Evolutionary conservation across 2,329 filamentous ascomycete genomes (phyloP).

Genomic region (Aspergillus sp.): DNA sequence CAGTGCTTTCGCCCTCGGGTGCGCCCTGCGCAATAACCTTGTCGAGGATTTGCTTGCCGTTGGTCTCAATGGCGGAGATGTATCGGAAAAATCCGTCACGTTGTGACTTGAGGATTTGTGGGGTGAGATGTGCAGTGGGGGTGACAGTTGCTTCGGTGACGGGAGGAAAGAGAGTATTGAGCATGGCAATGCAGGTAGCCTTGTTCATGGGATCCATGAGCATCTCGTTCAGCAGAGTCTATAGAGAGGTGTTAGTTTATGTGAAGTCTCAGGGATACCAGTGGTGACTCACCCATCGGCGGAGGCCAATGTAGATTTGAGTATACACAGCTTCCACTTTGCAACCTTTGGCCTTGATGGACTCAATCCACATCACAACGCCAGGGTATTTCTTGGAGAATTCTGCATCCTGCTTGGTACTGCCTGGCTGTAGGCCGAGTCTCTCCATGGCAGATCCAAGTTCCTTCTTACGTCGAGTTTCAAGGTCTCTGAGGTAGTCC

Average conservation of each 20-base stretch:
- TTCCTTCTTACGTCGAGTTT: slow-evolving; percentile 60
- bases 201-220: slow-evolving; percentile 63
- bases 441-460: slow-evolving; percentile 55
- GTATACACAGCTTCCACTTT: slow-evolving; percentile 59
- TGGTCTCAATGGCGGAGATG: slow-evolving; percentile 58
- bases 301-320: slow-evolving; percentile 60
- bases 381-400: slow-evolving; percentile 54
- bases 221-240: slow-evolving; percentile 66
- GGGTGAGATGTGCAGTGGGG: slow-evolving; percentile 55
- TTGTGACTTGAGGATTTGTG: slow-evolving; percentile 54
- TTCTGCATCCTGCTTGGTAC: slow-evolving; percentile 49
- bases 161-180: slow-evolving; percentile 67
- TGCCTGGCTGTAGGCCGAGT: slow-evolving; percentile 52
- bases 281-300: slow-evolving; percentile 58
- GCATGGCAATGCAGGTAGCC: slow-evolving; percentile 65
- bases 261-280: background rate
- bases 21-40: slow-evolving; percentile 56
- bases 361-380: slow-evolving; percentile 56
- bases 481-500: slow-evolving; percentile 66
- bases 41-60: slow-evolving; percentile 54
- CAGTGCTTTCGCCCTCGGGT: slow-evolving; percentile 52
- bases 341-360: slow-evolving; percentile 52
- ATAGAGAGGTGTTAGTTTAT: slow-evolving; percentile 19
- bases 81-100: slow-evolving; percentile 64
- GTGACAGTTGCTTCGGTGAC: slow-evolving; percentile 43